These are phyloP conservation scores for Kentomonas sorsogonicus DNA, from an alignment of 208 protist genomes.

Conservation along the genomic window DNA sequence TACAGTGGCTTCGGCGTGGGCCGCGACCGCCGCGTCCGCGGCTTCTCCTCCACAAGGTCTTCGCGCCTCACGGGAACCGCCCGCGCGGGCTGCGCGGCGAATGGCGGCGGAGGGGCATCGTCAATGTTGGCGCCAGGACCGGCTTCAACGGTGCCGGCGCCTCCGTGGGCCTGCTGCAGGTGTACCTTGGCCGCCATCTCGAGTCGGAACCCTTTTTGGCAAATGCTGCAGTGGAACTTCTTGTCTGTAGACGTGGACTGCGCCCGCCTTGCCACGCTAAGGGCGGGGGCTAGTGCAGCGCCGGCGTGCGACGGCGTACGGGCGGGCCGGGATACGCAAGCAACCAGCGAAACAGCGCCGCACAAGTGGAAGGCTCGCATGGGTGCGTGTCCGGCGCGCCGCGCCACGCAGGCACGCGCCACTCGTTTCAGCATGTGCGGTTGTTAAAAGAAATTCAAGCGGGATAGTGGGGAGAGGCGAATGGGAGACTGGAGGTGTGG, in stretches of 20 bases:
- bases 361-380: too few species aligned
- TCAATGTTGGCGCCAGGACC: background rate
- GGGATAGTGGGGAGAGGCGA: too few species aligned
- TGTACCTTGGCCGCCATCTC: slow-evolving; percentile 87
- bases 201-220: slow-evolving; percentile 80
- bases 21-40: slow-evolving; percentile 33
- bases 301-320: too few species aligned
- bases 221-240: slow-evolving; percentile 85
- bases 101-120: too few species aligned
- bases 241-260: slow-evolving; percentile 51
- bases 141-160: slow-evolving; percentile 32
- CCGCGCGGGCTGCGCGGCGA: slow-evolving; percentile 12
- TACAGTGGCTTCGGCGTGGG: slow-evolving; percentile 81
- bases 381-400: too few species aligned
- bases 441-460: too few species aligned
- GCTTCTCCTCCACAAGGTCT: slow-evolving; percentile 23
- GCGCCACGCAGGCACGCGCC: too few species aligned
- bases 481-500: too few species aligned
- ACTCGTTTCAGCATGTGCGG: too few species aligned
- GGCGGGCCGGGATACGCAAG: too few species aligned
- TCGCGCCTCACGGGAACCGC: slow-evolving; percentile 14
- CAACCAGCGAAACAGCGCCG: too few species aligned
- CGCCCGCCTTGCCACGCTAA: slow-evolving; percentile 15
- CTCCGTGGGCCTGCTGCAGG: slow-evolving; percentile 76
- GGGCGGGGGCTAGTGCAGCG: too few species aligned